phyloP scores from a whole-genome alignment of 805 yeast genomes.

The Limtongia smithiae region DNA sequence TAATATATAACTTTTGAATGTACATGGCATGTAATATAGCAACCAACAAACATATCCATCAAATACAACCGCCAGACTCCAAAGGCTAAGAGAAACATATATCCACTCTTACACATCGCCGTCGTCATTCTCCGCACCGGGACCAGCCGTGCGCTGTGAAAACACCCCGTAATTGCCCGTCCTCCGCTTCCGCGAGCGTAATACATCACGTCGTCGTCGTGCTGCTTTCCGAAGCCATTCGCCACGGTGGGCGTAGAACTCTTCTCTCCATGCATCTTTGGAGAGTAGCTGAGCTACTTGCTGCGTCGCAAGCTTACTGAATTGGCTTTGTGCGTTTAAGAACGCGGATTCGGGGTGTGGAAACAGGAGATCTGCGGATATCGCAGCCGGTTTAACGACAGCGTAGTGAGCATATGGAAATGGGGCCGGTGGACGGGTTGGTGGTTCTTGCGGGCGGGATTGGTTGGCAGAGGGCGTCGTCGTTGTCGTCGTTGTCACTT shows the following conservation, averaged over 20 bases:
- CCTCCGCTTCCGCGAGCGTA: slow-evolving; percentile 54
- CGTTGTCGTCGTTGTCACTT: too few species aligned
- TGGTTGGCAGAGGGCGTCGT: too few species aligned
- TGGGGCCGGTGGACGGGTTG: too few species aligned
- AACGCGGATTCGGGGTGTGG: slow-evolving; percentile 83
- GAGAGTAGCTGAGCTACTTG: slow-evolving; percentile 40
- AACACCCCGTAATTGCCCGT: slow-evolving; percentile 18
- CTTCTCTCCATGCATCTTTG: slow-evolving; percentile 57
- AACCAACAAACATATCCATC: too few species aligned
- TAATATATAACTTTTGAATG: background rate
- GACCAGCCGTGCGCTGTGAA: background rate
- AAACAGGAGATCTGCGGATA: slow-evolving; percentile 58
- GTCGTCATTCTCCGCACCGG: background rate
- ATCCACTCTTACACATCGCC: background rate
- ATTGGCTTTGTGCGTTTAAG: slow-evolving; percentile 76
- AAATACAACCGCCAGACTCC: too few species aligned
- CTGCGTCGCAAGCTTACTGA: too few species aligned
- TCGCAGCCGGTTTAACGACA: background rate
- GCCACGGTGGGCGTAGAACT: slow-evolving; percentile 83
- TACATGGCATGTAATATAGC: too few species aligned
- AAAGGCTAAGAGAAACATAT: background rate
- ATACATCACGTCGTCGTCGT: slow-evolving; percentile 68
- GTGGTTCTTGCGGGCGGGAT: too few species aligned
- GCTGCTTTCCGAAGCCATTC: slow-evolving; percentile 73
- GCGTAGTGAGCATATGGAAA: background rate